Base-by-base conservation (phyloP, 2,329 filamentous ascomycete species). In the Triangularia setosa region DNA sequence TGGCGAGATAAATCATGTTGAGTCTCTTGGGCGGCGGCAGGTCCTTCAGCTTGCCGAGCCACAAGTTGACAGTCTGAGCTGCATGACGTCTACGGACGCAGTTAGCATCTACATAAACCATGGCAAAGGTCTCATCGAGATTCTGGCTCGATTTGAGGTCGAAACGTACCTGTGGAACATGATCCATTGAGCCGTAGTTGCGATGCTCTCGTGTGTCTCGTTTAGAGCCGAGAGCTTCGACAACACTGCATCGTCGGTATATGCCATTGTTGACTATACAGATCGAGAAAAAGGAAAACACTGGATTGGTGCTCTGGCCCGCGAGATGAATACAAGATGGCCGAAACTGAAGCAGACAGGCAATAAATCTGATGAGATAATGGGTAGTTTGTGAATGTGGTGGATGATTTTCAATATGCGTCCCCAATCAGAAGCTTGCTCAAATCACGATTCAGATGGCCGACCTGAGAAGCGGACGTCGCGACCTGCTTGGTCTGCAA, bases 141-240 rank as follows among this genome's bases (percentile, higher is more conserved):
- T 33, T 5, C 14, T 28, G 25, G 16, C 21, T 30, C 64, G 63
- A 58, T 23, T 59, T 40, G 33, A 35, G 30, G n/a, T 16, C 33
- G 33, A 18, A 11, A 69, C 76, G 67, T 87, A 96, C 93, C 93
- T 90, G 79, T 99, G 94, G 76, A 99, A 99, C 90, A 99, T 96
- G 67, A 99, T 95, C 96, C 96, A 99, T 87, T 98, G 94, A 64
- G 95, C 93, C 67, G 96, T 93, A 35, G 92, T 94, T 66, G 96
- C 87, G 74, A 99, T 98, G 79, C 93, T 96, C 76, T 99, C 95
- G 76, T 99, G 94, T 11, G 93, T 96, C 79, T 99, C 96, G 78
- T 97, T 97, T 67, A 99, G 86, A 52, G 93, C 92, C 30, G 93
- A 96, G 61, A 99, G 89, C 81, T 97, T 97, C 61, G 94, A 92